Conservation (phyloP, 2,329 filamentous ascomycete genomes). For the Sporothrix mexicana region DNA sequence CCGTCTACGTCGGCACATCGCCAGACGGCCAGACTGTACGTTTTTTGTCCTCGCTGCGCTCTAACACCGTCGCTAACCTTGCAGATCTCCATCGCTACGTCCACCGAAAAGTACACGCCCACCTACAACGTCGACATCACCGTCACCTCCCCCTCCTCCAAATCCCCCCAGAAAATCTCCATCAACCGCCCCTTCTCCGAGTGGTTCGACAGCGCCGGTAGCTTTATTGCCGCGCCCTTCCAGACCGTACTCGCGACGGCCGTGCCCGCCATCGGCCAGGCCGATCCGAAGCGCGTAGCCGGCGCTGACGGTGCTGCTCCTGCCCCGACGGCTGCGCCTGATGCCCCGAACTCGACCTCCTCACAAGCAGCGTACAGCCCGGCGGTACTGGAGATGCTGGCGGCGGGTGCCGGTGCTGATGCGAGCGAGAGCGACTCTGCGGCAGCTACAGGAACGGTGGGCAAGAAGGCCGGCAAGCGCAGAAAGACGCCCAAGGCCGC, state of each 20-base stretch:
- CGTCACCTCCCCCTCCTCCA: constrained; percentile 49
- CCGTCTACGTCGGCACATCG: constrained; percentile 75
- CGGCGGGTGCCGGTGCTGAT: constrained; percentile 41
- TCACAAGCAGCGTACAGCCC: constrained; percentile 46
- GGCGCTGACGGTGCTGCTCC: constrained; percentile 41
- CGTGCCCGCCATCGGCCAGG: constrained; percentile 68
- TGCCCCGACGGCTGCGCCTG: constrained; percentile 45
- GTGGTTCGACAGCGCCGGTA: constrained; percentile 77
- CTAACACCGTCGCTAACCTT: not conserved
- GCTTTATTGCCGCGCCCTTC: constrained; percentile 76
- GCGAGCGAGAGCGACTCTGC: constrained; percentile 40
- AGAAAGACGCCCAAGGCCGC: constrained; percentile 47
- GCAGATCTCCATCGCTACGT: constrained; percentile 75
- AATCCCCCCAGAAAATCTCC: constrained; percentile 53
- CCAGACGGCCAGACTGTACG: constrained; percentile 58
- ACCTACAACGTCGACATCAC: constrained; percentile 77
- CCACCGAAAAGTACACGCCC: constrained; percentile 78
- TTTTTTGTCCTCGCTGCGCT: not conserved
- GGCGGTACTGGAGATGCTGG: constrained; percentile 56
- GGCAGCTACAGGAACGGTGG: constrained; percentile 41
- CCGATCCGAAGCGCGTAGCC: constrained; percentile 65
- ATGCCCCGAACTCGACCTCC: constrained; percentile 42
- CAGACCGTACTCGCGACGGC: constrained; percentile 76
- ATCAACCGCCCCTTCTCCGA: constrained; percentile 70
- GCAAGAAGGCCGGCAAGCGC: constrained; percentile 53